These are phyloP conservation scores for Peronospora farinosa DNA, from an alignment of 352 stramenopile species.

Conservation along the genomic window DNA sequence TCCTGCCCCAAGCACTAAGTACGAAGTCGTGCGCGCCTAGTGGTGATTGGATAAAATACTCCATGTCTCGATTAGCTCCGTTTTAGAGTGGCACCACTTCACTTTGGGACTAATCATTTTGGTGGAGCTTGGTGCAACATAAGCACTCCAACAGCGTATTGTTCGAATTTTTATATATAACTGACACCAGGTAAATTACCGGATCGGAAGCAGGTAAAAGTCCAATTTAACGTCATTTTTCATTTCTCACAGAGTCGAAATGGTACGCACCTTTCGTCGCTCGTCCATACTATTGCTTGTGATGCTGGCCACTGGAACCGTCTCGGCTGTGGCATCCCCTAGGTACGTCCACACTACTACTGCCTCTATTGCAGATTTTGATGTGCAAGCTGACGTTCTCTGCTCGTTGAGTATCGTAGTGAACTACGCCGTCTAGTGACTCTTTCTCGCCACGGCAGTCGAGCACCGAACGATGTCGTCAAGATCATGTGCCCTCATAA, in stretches of 20 bases:
- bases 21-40: not conserved
- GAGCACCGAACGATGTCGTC: conserved; percentile 64
- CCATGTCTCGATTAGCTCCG: too few relatives aligned
- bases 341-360: conserved; percentile 9
- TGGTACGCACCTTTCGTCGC: conserved; percentile 12
- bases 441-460: conserved; percentile 74
- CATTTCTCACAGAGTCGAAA: conserved; percentile 5
- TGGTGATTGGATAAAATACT: not conserved
- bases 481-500: conserved; percentile 60
- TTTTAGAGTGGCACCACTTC: too few relatives aligned
- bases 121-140: too few relatives aligned
- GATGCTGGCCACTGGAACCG: conserved; percentile 7
- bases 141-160: conserved; percentile 11
- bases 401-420: conserved; percentile 21
- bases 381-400: not conserved
- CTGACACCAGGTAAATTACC: not conserved
- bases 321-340: not conserved
- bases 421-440: conserved; percentile 69
- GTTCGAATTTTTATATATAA: not conserved
- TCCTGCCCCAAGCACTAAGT: conserved; percentile 3
- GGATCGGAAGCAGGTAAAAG: not conserved
- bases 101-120: too few relatives aligned
- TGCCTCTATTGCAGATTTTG: not conserved
- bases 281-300: conserved; percentile 15
- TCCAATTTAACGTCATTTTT: not conserved